These are phyloP conservation scores for Fusarium sp. DNA, from an alignment of 2,329 filamentous ascomycete genomes.

Conservation along the genomic window DNA sequence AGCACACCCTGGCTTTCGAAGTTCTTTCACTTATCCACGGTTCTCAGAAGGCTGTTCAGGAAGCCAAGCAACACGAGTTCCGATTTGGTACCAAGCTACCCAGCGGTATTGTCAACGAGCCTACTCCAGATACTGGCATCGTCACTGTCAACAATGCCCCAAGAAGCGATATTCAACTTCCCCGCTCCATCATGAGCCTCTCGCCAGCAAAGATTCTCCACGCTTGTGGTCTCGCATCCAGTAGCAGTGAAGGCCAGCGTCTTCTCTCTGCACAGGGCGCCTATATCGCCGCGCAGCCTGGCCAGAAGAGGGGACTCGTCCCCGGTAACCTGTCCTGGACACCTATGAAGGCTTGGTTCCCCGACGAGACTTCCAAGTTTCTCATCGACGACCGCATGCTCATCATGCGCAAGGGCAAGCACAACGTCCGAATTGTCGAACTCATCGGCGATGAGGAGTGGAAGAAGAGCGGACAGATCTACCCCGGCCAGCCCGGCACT, in stretches of 20 bases:
- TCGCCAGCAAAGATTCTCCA: slow-evolving; percentile 70
- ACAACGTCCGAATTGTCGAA: slow-evolving; percentile 71
- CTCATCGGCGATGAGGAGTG: slow-evolving; percentile 69
- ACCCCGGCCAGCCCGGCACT: slow-evolving; percentile 65
- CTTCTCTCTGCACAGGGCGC: slow-evolving; percentile 66
- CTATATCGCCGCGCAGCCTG: slow-evolving; percentile 69
- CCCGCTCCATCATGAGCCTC: slow-evolving; percentile 65
- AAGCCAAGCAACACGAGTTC: slow-evolving; percentile 66
- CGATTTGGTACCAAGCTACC: slow-evolving; percentile 58
- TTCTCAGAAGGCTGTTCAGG: slow-evolving; percentile 68
- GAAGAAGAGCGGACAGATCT: slow-evolving; percentile 59
- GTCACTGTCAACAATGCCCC: slow-evolving; percentile 61
- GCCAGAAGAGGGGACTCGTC: slow-evolving; percentile 57
- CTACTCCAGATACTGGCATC: slow-evolving; percentile 47
- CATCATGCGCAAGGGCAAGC: slow-evolving; percentile 72
- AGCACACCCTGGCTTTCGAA: slow-evolving; percentile 85
- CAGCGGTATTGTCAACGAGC: slow-evolving; percentile 47
- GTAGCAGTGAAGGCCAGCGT: slow-evolving; percentile 68
- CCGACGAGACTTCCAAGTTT: slow-evolving; percentile 68
- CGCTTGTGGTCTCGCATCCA: slow-evolving; percentile 69
- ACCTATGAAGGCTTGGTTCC: slow-evolving; percentile 69
- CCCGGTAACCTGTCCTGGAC: slow-evolving; percentile 69
- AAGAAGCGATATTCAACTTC: slow-evolving; percentile 68
- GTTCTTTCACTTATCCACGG: slow-evolving; percentile 86
- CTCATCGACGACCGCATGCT: slow-evolving; percentile 70